Evolutionary conservation across 75 land plant species (phyloP).

Genomic region (Azolla pinnata): DNA sequence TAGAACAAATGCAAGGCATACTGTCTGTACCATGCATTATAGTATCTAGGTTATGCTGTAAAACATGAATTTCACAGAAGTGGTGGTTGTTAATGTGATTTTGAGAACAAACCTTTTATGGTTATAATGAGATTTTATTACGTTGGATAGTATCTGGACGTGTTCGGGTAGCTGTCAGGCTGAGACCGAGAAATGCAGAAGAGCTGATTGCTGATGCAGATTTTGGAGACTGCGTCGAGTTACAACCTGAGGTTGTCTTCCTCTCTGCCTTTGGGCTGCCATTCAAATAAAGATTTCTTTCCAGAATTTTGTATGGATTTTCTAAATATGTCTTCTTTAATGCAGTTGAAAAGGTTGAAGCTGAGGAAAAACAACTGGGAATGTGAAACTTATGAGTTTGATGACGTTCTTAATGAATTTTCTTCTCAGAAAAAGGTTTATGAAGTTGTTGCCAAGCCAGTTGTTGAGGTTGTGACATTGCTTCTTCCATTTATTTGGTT

Average conservation of each 20-base stretch:
- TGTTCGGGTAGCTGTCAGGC: slow-evolving; percentile 77
- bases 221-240: slow-evolving; percentile 82
- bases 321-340: slow-evolving; percentile 17
- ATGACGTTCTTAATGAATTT: slow-evolving; percentile 70
- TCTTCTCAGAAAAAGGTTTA: slow-evolving; percentile 86
- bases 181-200: slow-evolving; percentile 76
- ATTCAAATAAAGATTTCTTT: too few species aligned
- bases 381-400: slow-evolving; percentile 81
- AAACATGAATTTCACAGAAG: too few species aligned
- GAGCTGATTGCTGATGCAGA: slow-evolving; percentile 78
- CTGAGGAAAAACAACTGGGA: slow-evolving; percentile 91
- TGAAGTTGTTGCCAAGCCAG: slow-evolving; percentile 94
- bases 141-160: slow-evolving; percentile 83
- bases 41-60: too few species aligned
- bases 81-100: too few species aligned
- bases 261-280: too few species aligned
- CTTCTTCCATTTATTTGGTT: too few species aligned
- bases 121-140: too few species aligned
- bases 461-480: slow-evolving; percentile 67
- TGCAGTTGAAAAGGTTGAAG: slow-evolving; percentile 70
- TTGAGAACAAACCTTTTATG: too few species aligned
- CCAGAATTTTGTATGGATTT: too few species aligned
- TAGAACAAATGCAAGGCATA: too few species aligned
- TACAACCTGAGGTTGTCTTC: slow-evolving; percentile 95
- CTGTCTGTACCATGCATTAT: too few species aligned